Conservation (phyloP, 2,329 filamentous ascomycete species). For the Cryphonectria nitschkei region DNA sequence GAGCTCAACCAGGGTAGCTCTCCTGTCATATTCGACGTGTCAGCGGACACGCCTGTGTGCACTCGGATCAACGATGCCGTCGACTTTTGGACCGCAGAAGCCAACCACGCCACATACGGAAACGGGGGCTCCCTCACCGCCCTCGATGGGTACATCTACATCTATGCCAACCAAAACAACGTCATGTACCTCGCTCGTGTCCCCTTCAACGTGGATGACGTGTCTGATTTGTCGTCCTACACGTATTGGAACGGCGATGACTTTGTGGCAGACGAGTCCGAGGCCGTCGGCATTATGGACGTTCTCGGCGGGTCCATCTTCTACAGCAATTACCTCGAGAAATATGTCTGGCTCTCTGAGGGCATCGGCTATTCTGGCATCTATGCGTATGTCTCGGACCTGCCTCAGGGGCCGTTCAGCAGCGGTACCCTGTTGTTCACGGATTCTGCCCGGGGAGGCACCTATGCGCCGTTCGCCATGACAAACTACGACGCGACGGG, state of each 20-base stretch:
- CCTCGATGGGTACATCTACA: background rate
- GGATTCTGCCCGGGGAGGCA: background rate
- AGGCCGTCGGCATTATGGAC: background rate
- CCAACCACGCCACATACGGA: conserved; percentile 7
- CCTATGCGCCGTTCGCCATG: conserved; percentile 1
- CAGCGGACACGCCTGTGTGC: conserved; percentile 3
- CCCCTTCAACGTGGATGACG: conserved; percentile 4
- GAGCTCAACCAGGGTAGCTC: conserved; percentile 3
- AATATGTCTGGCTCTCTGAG: conserved; percentile 9
- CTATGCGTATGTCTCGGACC: conserved; percentile 3
- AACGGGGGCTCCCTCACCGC: background rate
- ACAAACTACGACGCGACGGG: conserved; percentile 2
- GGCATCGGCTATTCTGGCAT: background rate
- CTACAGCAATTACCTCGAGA: conserved; percentile 5
- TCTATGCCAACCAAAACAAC: conserved; percentile 4
- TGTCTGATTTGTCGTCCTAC: conserved; percentile 1
- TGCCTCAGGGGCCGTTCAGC: conserved; percentile 6
- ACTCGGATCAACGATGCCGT: conserved; percentile 7
- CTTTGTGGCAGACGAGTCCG: conserved; percentile 2
- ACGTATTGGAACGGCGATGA: conserved; percentile 6
- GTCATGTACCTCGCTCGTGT: conserved; percentile 1
- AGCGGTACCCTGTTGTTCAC: background rate
- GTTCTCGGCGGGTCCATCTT: conserved; percentile 6
- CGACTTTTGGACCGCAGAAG: background rate
- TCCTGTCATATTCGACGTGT: background rate